A percentile compares a stretch with the other conserved stretches of the same genome.
phyloP scores from a whole-genome alignment of 805 yeast genomes.

The Hanseniaspora clermontiae region DNA sequence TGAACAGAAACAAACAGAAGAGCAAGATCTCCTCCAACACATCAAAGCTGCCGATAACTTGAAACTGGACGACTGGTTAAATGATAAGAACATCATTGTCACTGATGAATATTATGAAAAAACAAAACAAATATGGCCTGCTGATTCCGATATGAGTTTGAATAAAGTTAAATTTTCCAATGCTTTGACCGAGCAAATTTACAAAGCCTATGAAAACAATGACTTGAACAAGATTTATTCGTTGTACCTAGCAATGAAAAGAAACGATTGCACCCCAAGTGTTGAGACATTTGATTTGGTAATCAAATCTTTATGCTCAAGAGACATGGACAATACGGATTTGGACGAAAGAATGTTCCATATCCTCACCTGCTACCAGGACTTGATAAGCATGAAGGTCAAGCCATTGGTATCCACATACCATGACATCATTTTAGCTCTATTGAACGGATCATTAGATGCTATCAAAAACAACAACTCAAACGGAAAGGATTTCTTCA shows the following conservation, averaged over 20 bases:
- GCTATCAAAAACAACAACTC: slow-evolving; percentile 30
- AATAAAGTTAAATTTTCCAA: slow-evolving; percentile 25
- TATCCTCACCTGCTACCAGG: slow-evolving; percentile 55
- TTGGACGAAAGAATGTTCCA: slow-evolving; percentile 50
- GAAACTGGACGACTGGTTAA: slow-evolving; percentile 13
- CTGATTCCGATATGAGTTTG: slow-evolving; percentile 23
- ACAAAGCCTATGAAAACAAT: slow-evolving; percentile 18
- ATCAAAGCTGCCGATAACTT: slow-evolving; percentile 16
- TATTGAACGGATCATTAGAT: slow-evolving; percentile 38
- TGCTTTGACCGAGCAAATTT: slow-evolving; percentile 26
- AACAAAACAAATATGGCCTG: slow-evolving; percentile 23
- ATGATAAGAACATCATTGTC: slow-evolving; percentile 6
- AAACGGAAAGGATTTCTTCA: slow-evolving; percentile 37
- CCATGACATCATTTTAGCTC: slow-evolving; percentile 37
- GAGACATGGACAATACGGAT: slow-evolving; percentile 40
- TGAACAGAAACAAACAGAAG: not conserved
- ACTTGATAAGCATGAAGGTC: slow-evolving; percentile 39
- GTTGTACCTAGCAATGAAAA: slow-evolving; percentile 30
- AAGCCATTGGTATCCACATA: slow-evolving; percentile 49
- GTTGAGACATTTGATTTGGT: slow-evolving; percentile 42
- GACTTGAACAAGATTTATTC: slow-evolving; percentile 30
- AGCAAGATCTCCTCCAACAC: not conserved
- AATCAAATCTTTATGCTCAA: slow-evolving; percentile 38
- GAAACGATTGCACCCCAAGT: slow-evolving; percentile 38
- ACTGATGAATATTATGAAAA: slow-evolving; percentile 12